Conservation (phyloP, 257 asterid species). For the Solanum piurae region DNA sequence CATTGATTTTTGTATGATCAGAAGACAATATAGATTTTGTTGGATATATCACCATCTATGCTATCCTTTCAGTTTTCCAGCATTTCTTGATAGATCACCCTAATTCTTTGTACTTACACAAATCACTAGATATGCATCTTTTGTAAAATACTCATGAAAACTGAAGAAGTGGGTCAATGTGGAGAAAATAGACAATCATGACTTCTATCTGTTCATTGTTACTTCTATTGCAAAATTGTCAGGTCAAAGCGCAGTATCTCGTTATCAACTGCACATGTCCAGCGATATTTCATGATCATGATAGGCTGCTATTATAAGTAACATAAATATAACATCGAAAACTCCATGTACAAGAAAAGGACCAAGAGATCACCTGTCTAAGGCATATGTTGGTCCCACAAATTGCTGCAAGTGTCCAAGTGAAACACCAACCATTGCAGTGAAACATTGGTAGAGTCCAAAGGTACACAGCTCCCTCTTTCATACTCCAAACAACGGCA, state of each 20-base stretch:
- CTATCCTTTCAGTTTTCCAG: background rate
- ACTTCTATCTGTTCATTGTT: background rate
- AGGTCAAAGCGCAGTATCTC: background rate
- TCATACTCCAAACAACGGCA: constrained; percentile 58
- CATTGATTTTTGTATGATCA: background rate
- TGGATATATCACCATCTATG: background rate
- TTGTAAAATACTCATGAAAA: background rate
- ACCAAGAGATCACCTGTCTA: constrained; percentile 53
- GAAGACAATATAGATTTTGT: background rate
- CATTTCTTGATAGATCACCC: background rate
- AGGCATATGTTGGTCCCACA: constrained; percentile 89
- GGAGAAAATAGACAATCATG: background rate
- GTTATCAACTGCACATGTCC: background rate
- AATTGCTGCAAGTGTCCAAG: constrained; percentile 84
- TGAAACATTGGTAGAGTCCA: constrained; percentile 98
- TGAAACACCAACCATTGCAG: constrained; percentile 94
- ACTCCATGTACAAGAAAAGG: background rate
- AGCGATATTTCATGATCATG: background rate
- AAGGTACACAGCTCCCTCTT: constrained; percentile 70
- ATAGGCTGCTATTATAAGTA: background rate
- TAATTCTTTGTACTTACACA: background rate
- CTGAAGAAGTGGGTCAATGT: background rate
- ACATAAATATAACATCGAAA: background rate
- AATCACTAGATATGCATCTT: background rate
- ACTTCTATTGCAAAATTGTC: background rate